Conservation (phyloP, 306 rosid genomes). For the Vigna hirtella region DNA sequence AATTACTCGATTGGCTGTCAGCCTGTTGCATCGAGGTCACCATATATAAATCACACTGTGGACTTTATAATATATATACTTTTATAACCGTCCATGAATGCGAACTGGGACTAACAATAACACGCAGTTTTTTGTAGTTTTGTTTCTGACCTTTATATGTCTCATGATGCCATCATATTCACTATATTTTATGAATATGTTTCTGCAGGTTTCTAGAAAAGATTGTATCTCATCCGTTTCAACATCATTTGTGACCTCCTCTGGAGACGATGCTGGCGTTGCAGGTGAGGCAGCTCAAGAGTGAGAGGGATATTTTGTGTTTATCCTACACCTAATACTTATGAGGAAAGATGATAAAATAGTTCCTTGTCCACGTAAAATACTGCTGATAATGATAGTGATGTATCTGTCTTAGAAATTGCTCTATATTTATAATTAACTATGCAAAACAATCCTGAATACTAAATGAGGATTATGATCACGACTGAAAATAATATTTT, state of each 20-base stretch:
- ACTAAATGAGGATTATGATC: constrained; percentile 8
- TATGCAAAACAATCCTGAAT: not conserved
- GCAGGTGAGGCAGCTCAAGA: constrained; percentile 67
- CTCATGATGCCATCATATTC: constrained; percentile 9
- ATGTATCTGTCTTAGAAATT: constrained; percentile 2
- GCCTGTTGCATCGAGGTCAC: too few species aligned
- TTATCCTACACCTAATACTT: constrained; percentile 45
- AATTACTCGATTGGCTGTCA: too few species aligned
- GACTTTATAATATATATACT: constrained; percentile 14
- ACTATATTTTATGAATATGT: constrained; percentile 6
- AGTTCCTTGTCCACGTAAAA: constrained; percentile 17
- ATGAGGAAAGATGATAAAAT: constrained; percentile 20
- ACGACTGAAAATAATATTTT: constrained; percentile 3
- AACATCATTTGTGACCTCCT: constrained; percentile 43
- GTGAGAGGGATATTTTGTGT: not conserved
- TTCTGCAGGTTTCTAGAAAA: constrained; percentile 59
- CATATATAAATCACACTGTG: not conserved
- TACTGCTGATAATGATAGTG: constrained; percentile 18
- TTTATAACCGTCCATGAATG: not conserved
- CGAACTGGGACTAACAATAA: not conserved
- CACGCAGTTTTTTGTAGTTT: constrained; percentile 14
- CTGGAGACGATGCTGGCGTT: constrained; percentile 46
- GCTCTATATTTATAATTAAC: not conserved
- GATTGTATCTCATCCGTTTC: constrained; percentile 50
- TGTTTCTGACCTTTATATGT: not conserved